Conservation (phyloP, 2,329 filamentous ascomycete genomes). For the Talaromyces sp. region DNA sequence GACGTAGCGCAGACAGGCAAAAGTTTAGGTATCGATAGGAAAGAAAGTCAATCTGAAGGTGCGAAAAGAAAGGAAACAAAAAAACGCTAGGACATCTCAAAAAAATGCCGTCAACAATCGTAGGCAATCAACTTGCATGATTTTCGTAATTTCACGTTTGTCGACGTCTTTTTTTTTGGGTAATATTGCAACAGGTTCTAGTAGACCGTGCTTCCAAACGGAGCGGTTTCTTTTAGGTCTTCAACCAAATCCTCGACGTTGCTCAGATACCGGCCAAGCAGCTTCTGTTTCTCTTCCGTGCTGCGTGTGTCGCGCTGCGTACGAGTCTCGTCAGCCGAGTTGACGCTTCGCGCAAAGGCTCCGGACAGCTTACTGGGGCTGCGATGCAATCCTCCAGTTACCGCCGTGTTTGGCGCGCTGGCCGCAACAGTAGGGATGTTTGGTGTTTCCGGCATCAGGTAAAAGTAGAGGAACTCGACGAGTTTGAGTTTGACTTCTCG, state of each 20-base stretch:
- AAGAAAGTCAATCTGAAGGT: not conserved
- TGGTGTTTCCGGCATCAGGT: slow-evolving; percentile 85
- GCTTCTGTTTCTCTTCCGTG: slow-evolving; percentile 74
- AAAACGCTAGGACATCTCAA: not conserved
- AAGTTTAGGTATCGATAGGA: not conserved
- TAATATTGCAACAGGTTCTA: slow-evolving; percentile 9
- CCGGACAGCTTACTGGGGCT: slow-evolving; percentile 63
- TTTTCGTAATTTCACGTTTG: not conserved
- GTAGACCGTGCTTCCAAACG: slow-evolving; percentile 55
- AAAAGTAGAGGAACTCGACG: slow-evolving; percentile 98
- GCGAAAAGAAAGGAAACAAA: not conserved
- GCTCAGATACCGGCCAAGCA: slow-evolving; percentile 70
- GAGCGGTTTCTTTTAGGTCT: slow-evolving; percentile 72
- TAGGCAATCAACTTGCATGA: not conserved
- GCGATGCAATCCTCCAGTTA: slow-evolving; percentile 54
- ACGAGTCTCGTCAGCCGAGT: slow-evolving; percentile 21
- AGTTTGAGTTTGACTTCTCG: slow-evolving; percentile 90
- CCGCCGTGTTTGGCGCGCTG: slow-evolving; percentile 34
- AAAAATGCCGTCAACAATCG: not conserved
- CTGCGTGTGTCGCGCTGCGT: slow-evolving; percentile 48
- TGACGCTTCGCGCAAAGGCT: slow-evolving; percentile 45
- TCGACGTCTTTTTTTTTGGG: not conserved
- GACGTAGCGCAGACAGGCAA: not conserved
- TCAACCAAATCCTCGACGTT: slow-evolving; percentile 81
- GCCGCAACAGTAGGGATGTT: slow-evolving; percentile 19